Evolutionary conservation across 2,329 filamentous ascomycete species (phyloP).

Genomic region (Ophioceras dolichostomum): DNA sequence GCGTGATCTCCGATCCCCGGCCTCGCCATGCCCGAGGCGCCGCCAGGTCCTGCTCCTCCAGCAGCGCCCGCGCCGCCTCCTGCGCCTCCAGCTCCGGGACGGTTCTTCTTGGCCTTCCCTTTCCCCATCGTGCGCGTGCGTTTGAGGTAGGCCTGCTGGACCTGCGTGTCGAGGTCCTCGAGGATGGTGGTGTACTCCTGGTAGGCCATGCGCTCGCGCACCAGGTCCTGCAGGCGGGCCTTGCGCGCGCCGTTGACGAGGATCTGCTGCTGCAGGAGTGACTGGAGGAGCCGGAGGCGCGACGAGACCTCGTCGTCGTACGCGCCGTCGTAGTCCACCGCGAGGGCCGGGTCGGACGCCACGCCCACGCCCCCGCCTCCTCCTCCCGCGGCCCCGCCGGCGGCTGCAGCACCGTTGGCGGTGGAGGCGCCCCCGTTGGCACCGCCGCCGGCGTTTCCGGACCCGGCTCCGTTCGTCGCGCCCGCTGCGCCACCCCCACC

Average conservation of each 20-base stretch:
- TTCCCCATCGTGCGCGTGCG: slow-evolving; percentile 90
- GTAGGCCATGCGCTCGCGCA: slow-evolving; percentile 85
- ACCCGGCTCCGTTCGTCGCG: slow-evolving; percentile 16
- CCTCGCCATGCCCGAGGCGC: slow-evolving; percentile 48
- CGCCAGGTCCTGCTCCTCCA: slow-evolving; percentile 14
- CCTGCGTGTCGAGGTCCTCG: slow-evolving; percentile 89
- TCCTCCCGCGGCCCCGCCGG: slow-evolving; percentile 2
- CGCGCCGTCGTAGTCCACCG: slow-evolving; percentile 74
- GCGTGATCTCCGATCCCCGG: slow-evolving; percentile 84
- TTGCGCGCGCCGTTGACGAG: slow-evolving; percentile 87
- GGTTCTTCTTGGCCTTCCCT: slow-evolving; percentile 62
- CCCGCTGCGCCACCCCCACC: slow-evolving; percentile 2
- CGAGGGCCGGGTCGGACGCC: slow-evolving; percentile 15
- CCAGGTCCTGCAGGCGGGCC: slow-evolving; percentile 71
- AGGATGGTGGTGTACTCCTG: slow-evolving; percentile 96
- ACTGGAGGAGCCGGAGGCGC: slow-evolving; percentile 74
- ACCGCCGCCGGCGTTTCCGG: slow-evolving; percentile 1
- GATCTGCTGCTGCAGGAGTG: slow-evolving; percentile 69
- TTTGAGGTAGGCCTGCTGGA: slow-evolving; percentile 91
- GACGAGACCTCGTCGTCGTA: slow-evolving; percentile 91
- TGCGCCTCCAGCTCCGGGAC: slow-evolving; percentile 32
- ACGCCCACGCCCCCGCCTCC: slow-evolving; percentile 16
- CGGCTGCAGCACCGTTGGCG: background rate
- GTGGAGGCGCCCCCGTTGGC: slow-evolving; percentile 13
- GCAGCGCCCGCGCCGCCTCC: slow-evolving; percentile 30